Evolutionary conservation across 1,284 basidiomycete genomes (phyloP).

Genomic region (Malassezia obtusa): DNA sequence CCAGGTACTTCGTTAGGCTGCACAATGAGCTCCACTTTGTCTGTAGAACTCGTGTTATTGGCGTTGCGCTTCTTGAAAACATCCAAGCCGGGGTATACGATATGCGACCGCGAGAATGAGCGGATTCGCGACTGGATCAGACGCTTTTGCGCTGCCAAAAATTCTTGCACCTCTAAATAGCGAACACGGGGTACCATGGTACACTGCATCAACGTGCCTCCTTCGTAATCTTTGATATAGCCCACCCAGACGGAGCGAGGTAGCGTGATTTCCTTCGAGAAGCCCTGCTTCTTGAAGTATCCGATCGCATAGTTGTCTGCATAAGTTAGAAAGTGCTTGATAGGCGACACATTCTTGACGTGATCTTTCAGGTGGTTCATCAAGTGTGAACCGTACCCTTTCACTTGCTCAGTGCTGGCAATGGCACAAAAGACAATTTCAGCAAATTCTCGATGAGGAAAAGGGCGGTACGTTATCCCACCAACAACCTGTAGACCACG

Average conservation of each 20-base stretch:
- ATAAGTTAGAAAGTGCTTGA: conserved; percentile 93
- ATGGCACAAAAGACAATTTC: conserved; percentile 99
- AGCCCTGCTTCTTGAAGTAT: conserved; percentile 92
- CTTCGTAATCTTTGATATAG: conserved; percentile 99
- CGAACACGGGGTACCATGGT: conserved; percentile 82
- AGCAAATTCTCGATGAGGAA: conserved; percentile 85
- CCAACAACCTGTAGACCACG: conserved; percentile 90
- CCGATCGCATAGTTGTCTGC: conserved; percentile 99
- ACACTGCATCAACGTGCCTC: conserved; percentile 98
- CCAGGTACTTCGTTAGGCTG: conserved; percentile 38
- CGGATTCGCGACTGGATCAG: conserved; percentile 67
- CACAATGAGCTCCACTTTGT: conserved; percentile 22
- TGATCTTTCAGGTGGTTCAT: conserved; percentile 99
- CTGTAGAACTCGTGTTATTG: neutral
- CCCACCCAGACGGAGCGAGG: conserved; percentile 89
- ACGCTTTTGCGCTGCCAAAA: conserved; percentile 73
- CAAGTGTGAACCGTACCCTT: conserved; percentile 94
- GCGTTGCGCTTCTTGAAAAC: conserved; percentile 59
- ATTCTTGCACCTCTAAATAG: conserved; percentile 72
- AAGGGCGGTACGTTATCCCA: conserved; percentile 93
- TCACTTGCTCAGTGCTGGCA: conserved; percentile 90
- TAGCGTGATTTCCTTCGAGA: conserved; percentile 90
- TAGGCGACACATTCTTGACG: conserved; percentile 66
- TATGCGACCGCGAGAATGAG: conserved; percentile 72
- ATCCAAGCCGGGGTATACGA: conserved; percentile 71